Conservation (phyloP, 371 early-diverging fungal species). For the Mortierella sp. region DNA sequence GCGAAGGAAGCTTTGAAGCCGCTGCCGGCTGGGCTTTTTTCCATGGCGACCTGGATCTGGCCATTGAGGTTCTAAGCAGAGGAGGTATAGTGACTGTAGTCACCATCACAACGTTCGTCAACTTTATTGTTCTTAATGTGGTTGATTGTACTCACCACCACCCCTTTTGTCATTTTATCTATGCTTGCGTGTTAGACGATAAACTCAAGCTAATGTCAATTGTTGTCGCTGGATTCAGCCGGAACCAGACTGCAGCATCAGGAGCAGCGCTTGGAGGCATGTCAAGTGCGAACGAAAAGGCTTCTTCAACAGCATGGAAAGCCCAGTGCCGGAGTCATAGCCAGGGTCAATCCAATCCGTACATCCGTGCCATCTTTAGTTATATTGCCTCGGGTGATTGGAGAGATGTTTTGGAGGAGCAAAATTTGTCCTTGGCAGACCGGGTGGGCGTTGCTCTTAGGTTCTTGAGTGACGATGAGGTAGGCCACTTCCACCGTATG, state of each 20-base stretch:
- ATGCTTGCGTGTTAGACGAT: constrained; percentile 63
- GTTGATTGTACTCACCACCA: too few species aligned
- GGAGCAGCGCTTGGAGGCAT: constrained; percentile 16
- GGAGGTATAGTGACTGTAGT: constrained; percentile 56
- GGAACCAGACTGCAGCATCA: constrained; percentile 36
- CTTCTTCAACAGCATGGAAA: constrained; percentile 63
- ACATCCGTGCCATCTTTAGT: constrained; percentile 82
- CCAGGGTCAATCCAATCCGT: constrained; percentile 74
- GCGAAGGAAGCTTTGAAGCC: constrained; percentile 74
- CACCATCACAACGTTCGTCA: constrained; percentile 2
- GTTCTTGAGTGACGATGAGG: constrained; percentile 78
- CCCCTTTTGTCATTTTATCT: background rate
- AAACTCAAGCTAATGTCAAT: constrained; percentile 81
- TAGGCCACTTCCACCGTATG: constrained; percentile 23
- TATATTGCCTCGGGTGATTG: constrained; percentile 82
- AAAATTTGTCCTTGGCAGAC: constrained; percentile 72
- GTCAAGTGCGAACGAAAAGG: constrained; percentile 44
- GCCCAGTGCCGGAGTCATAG: constrained; percentile 71
- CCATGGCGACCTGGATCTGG: constrained; percentile 76
- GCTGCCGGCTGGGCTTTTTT: constrained; percentile 92
- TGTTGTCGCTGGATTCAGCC: constrained; percentile 74
- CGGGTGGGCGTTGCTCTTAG: constrained; percentile 83
- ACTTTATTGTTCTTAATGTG: too few species aligned
- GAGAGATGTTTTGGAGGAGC: constrained; percentile 68
- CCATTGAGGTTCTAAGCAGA: constrained; percentile 76